phyloP scores from a whole-genome alignment of 164 flowering plant species.

The Tetracentron sinense region DNA sequence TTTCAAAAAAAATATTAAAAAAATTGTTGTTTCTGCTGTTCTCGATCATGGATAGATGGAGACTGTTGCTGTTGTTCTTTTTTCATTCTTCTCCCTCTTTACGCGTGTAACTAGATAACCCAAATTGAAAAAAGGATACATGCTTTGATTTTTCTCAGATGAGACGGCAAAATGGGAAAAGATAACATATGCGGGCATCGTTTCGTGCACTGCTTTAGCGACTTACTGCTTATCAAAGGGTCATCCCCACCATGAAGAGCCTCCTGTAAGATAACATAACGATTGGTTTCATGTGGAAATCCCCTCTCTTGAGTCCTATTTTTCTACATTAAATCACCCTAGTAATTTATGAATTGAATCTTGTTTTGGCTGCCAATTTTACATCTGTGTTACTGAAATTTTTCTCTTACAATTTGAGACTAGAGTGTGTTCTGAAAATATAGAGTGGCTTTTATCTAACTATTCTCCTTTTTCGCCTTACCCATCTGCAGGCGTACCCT shows the following conservation, averaged over 20 bases:
- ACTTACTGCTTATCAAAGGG: conserved; percentile 47
- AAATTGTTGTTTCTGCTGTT: too few species aligned
- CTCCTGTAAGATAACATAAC: conserved; percentile 43
- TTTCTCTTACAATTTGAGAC: too few species aligned
- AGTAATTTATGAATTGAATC: too few species aligned
- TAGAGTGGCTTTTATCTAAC: neutral
- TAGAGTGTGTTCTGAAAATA: neutral
- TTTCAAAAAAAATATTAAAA: too few species aligned
- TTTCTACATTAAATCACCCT: too few species aligned
- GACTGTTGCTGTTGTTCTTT: neutral
- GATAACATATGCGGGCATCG: conserved; percentile 54
- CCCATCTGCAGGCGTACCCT: conserved; percentile 52
- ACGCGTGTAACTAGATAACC: too few species aligned
- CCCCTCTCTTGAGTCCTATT: too few species aligned
- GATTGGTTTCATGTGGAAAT: too few species aligned
- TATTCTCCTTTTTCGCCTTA: neutral
- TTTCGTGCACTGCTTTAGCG: conserved; percentile 42
- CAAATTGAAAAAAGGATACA: neutral
- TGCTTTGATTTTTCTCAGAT: conserved; percentile 20
- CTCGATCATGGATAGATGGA: too few species aligned
- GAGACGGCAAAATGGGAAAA: conserved; percentile 79
- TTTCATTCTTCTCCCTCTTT: neutral
- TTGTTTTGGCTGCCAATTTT: too few species aligned
- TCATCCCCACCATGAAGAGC: conserved; percentile 58
- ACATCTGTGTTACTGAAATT: too few species aligned